phyloP scores from a whole-genome alignment of 192 early-diverging fungal genomes.

The Coemansia asiatica region DNA sequence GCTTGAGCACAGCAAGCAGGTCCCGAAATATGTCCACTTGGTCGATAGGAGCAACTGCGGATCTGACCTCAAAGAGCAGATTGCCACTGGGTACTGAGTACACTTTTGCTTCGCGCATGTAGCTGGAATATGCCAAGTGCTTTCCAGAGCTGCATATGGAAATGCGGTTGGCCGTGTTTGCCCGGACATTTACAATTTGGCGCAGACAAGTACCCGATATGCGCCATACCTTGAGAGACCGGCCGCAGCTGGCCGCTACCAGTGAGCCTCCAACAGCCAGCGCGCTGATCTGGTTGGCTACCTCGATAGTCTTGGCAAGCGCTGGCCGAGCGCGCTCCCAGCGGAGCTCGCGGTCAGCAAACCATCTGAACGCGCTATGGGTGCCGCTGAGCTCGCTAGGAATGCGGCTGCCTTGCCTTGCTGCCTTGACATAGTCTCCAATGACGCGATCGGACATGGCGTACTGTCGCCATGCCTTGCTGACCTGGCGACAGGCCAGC shows the following conservation, averaged over 20 bases:
- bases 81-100: constrained; percentile 6
- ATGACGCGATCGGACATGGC: constrained; percentile 9
- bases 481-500: constrained; percentile 5
- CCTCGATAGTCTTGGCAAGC: constrained; percentile 11
- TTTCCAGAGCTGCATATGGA: constrained; percentile 18
- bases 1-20: constrained; percentile 10
- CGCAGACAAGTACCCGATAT: neutral
- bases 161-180: constrained; percentile 14
- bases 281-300: constrained; percentile 6
- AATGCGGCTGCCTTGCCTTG: neutral
- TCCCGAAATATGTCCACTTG: constrained; percentile 17
- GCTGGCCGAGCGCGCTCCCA: constrained; percentile 15
- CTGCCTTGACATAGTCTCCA: constrained; percentile 5
- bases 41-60: constrained; percentile 1
- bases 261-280: constrained; percentile 9
- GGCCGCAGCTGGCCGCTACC: constrained; percentile 17
- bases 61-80: constrained; percentile 8
- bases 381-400: neutral
- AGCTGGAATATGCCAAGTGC: constrained; percentile 17
- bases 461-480: constrained; percentile 20
- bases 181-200: constrained; percentile 2
- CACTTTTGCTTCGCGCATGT: constrained; percentile 17
- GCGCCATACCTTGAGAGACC: constrained; percentile 5
- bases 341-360: constrained; percentile 14
- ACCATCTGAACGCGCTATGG: constrained; percentile 8